phyloP scores from a whole-genome alignment of 225 moss, liverwort and hornwort genomes.

The Bryum argenteum region DNA sequence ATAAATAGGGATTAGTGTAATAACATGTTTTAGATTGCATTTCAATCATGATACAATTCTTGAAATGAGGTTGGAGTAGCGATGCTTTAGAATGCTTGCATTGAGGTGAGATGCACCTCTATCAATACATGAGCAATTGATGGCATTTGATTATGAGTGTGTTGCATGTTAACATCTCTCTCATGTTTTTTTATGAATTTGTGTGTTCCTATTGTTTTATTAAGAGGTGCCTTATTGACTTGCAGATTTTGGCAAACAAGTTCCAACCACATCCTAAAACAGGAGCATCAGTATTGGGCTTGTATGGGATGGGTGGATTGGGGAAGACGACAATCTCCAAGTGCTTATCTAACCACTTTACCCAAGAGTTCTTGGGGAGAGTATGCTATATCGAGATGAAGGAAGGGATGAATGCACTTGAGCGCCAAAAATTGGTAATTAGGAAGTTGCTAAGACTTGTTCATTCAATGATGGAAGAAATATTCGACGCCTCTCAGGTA shows the following conservation, averaged over 20 bases:
- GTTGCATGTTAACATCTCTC: no score
- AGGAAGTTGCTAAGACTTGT: background rate
- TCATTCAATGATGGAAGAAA: background rate
- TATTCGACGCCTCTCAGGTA: background rate
- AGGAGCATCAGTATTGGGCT: background rate
- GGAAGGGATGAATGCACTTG: background rate
- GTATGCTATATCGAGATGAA: slow-evolving; percentile 14
- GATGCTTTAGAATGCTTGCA: no score
- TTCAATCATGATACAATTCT: no score
- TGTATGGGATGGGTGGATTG: slow-evolving; percentile 22
- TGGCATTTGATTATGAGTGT: no score
- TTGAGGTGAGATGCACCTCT: no score
- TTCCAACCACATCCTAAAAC: background rate
- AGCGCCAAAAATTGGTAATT: background rate
- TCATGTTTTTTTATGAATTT: background rate
- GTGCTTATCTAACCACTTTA: slow-evolving; percentile 18
- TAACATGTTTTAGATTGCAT: no score
- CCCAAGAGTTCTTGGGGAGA: slow-evolving; percentile 3
- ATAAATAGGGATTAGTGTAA: no score
- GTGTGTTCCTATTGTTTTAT: background rate
- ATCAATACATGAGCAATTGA: no score
- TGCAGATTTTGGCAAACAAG: background rate
- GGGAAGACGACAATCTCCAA: slow-evolving; percentile 19
- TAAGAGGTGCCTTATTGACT: background rate
- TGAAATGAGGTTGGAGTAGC: no score